These are phyloP conservation scores for Amanita subjunquillea DNA, from an alignment of 768 basidiomycete genomes.

Conservation along the genomic window DNA sequence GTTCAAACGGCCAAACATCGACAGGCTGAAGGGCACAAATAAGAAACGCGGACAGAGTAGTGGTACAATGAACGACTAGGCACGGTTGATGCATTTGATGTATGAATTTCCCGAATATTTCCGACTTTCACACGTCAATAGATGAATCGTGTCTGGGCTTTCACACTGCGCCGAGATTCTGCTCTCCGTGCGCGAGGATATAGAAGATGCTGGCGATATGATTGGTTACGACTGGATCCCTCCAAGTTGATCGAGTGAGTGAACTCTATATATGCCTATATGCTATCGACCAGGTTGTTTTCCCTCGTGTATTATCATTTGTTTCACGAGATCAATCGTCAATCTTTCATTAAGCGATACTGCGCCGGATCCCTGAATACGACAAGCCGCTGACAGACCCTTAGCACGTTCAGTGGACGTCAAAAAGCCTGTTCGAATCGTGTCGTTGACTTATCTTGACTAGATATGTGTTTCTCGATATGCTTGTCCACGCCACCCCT, in stretches of 20 bases:
- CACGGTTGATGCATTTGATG: conserved; percentile 45
- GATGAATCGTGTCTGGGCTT: conserved; percentile 48
- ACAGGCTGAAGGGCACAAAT: too few species aligned
- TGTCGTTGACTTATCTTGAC: conserved; percentile 23
- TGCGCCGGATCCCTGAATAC: conserved; percentile 20
- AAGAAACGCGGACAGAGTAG: too few species aligned
- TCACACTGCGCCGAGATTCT: conserved; percentile 49
- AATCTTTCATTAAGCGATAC: conserved; percentile 55
- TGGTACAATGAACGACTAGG: conserved; percentile 17
- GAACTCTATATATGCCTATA: neutral
- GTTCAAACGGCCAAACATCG: too few species aligned
- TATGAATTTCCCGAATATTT: conserved; percentile 19
- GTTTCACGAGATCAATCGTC: conserved; percentile 34
- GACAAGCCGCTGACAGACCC: conserved; percentile 19
- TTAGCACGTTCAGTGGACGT: conserved; percentile 41
- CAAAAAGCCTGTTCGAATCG: neutral
- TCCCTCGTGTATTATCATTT: conserved; percentile 22
- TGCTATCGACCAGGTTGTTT: conserved; percentile 16
- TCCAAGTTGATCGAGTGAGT: conserved; percentile 31
- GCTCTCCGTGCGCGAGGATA: conserved; percentile 41
- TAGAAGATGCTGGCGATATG: conserved; percentile 31
- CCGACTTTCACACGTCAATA: conserved; percentile 11
- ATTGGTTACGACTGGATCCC: conserved; percentile 30
- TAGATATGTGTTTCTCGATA: conserved; percentile 23
- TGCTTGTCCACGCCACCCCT: conserved; percentile 9